Conservation (phyloP, 1,284 basidiomycete genomes). For the Leccinum variabile region DNA sequence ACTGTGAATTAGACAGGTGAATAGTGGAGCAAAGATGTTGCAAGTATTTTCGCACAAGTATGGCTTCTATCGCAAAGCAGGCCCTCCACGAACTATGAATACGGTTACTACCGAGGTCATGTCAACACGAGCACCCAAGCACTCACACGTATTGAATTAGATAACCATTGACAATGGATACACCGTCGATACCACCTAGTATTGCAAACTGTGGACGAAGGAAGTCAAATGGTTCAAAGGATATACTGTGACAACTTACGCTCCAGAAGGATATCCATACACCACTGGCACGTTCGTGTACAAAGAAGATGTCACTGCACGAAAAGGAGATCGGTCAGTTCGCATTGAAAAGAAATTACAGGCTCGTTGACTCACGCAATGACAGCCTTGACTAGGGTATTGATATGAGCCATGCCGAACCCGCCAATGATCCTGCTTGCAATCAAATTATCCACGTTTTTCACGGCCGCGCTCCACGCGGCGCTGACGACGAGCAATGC, state of each 20-base stretch:
- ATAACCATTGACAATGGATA: slow-evolving; percentile 4
- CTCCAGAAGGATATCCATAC: slow-evolving; percentile 1
- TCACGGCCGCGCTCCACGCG: not conserved
- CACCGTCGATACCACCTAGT: not conserved
- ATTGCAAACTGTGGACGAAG: not conserved
- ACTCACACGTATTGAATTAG: slow-evolving; percentile 1
- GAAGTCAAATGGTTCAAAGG: not conserved
- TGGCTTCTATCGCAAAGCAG: slow-evolving; percentile 4
- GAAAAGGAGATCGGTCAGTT: not conserved
- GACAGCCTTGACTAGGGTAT: not conserved
- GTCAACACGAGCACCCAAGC: not conserved
- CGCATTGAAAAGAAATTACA: not conserved
- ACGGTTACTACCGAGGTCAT: not conserved
- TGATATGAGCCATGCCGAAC: not conserved
- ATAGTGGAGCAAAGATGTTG: not conserved
- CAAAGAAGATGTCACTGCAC: slow-evolving; percentile 1
- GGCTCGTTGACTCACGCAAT: not conserved
- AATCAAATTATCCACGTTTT: not conserved
- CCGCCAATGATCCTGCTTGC: not conserved
- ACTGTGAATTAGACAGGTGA: not conserved
- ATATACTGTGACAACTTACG: not conserved
- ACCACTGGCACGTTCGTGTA: not conserved
- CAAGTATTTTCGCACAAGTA: not conserved
- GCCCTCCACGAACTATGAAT: not conserved
- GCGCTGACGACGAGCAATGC: not conserved